Evolutionary conservation across 2,329 filamentous ascomycete genomes (phyloP).

Genomic region (Zasmidium angulare): DNA sequence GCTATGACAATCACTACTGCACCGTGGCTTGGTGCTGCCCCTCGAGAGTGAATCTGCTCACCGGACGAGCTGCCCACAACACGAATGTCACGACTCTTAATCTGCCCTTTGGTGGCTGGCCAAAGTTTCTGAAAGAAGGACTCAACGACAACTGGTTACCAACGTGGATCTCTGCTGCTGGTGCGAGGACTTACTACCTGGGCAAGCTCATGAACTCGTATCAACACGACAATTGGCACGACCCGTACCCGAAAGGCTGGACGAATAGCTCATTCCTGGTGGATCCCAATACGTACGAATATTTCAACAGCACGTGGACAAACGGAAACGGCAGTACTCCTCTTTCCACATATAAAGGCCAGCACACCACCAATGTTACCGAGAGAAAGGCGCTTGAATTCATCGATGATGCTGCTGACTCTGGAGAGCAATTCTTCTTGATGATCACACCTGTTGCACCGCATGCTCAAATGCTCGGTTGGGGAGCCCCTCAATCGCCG

Average conservation of each 20-base stretch:
- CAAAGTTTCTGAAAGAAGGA: constrained; percentile 51
- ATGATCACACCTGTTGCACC: too few species aligned
- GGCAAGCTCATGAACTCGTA: constrained; percentile 65
- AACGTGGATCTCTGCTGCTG: constrained; percentile 57
- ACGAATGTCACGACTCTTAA: neutral
- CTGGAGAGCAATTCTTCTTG: constrained; percentile 20
- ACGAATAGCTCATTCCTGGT: constrained; percentile 47
- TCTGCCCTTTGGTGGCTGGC: neutral
- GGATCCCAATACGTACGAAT: constrained; percentile 66
- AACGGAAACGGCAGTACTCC: constrained; percentile 43
- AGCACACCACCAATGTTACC: constrained; percentile 59
- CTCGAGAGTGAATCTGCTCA: constrained; percentile 62
- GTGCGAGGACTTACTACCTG: constrained; percentile 69
- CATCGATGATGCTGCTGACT: constrained; percentile 36
- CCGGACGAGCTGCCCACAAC: constrained; percentile 65
- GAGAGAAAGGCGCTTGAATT: constrained; percentile 58
- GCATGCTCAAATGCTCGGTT: too few species aligned
- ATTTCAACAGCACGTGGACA: constrained; percentile 61
- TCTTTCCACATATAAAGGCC: constrained; percentile 46
- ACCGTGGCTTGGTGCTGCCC: constrained; percentile 67
- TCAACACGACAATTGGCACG: constrained; percentile 58
- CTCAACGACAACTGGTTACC: constrained; percentile 67
- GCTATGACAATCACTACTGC: constrained; percentile 62
- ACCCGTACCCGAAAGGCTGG: constrained; percentile 58
- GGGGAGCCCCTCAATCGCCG: too few species aligned